Conservation (phyloP, 306 rosid species). For the cucumber (Cucumis sativus) region DNA sequence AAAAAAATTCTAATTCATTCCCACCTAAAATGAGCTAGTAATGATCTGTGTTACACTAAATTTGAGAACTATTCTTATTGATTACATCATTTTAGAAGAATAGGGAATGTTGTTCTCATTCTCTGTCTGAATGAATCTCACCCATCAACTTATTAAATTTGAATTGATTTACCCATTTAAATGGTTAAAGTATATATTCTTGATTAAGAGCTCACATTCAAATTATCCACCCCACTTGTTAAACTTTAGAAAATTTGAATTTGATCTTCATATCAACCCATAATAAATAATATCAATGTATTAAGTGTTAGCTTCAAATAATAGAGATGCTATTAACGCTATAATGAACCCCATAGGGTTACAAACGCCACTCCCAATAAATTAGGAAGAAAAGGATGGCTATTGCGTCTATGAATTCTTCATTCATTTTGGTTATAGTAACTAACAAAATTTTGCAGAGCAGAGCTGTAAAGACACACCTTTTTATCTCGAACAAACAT, state of each 20-base stretch:
- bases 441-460: background rate
- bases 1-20: background rate
- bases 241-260: too few relatives aligned
- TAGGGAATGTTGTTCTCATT: background rate
- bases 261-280: too few relatives aligned
- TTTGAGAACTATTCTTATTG: background rate
- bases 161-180: too few relatives aligned
- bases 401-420: background rate
- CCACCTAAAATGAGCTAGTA: background rate
- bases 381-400: background rate
- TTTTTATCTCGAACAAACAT: background rate
- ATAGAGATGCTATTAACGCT: background rate
- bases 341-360: background rate
- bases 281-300: too few relatives aligned
- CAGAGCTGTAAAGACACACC: background rate
- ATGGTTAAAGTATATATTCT: too few relatives aligned
- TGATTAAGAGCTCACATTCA: too few relatives aligned
- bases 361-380: background rate
- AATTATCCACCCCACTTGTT: too few relatives aligned
- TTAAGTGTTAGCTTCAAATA: too few relatives aligned
- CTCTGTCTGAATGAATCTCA: background rate
- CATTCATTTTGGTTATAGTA: background rate
- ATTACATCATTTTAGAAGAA: background rate
- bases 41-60: background rate
- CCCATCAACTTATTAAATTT: background rate